A percentile compares a stretch with the other conserved stretches of the same genome.
phyloP scores from a whole-genome alignment of 306 rosid species.

The Malus sylvestris region DNA sequence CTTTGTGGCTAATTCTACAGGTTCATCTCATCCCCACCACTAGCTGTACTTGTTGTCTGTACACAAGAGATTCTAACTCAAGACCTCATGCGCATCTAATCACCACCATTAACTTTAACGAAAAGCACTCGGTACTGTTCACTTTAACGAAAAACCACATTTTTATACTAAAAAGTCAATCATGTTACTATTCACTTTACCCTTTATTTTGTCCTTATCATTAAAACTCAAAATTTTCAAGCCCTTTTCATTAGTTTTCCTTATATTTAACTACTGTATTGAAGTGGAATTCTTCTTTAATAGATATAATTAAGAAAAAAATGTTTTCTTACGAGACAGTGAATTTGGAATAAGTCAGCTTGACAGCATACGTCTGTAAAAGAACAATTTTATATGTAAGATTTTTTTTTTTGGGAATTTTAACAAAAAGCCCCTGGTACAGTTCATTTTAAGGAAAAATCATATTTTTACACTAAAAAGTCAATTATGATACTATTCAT shows the following conservation, averaged over 20 bases:
- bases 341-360: no score
- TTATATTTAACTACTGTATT: neutral
- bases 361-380: neutral
- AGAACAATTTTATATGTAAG: neutral
- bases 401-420: neutral
- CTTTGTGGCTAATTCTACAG: constrained; percentile 90
- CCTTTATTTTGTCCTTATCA: no score
- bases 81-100: neutral
- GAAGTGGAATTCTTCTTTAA: neutral
- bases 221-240: no score
- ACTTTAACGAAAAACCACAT: no score
- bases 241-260: no score
- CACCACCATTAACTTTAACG: no score
- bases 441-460: no score
- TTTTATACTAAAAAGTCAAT: no score
- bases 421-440: rapidly evolving
- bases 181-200: no score
- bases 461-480: no score
- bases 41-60: neutral
- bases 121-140: no score
- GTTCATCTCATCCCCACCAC: constrained; percentile 15
- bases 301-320: neutral
- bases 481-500: no score
- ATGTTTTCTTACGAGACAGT: neutral
- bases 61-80: neutral